phyloP scores from a whole-genome alignment of 176 grass and related monocot species.

The Eleusine coracana region DNA sequence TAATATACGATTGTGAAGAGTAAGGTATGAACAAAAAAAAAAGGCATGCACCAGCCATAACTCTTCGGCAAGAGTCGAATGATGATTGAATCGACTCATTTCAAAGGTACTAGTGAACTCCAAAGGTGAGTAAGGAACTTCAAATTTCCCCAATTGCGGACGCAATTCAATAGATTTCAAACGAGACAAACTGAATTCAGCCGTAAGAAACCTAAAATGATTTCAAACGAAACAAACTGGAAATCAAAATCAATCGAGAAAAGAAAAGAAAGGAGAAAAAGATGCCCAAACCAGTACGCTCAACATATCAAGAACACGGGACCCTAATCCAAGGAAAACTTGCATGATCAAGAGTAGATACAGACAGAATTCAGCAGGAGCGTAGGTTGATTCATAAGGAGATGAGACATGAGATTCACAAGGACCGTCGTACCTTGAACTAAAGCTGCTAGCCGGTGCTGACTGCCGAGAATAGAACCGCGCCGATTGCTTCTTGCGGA shows the following conservation, averaged over 20 bases:
- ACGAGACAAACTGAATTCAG: not conserved
- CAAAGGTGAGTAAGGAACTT: not conserved
- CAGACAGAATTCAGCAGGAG: slow-evolving; percentile 7
- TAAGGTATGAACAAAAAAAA: not conserved
- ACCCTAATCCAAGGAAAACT: not conserved
- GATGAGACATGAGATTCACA: not conserved
- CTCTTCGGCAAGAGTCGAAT: not conserved
- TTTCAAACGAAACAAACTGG: not conserved
- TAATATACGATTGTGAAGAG: not conserved
- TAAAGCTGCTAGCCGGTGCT: not conserved
- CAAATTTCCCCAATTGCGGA: not conserved
- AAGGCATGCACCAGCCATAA: not conserved
- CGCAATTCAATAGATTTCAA: not conserved
- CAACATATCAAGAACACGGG: not conserved
- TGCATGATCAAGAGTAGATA: not conserved
- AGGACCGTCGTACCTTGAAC: slow-evolving; percentile 34
- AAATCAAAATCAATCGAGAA: not conserved
- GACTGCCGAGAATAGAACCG: slow-evolving; percentile 6
- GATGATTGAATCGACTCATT: not conserved
- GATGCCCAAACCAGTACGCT: not conserved
- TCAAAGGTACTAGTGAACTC: not conserved
- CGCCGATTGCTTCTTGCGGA: not conserved
- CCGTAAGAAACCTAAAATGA: not conserved
- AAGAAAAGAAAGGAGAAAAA: too few relatives aligned
- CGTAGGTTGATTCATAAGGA: not conserved